Evolutionary conservation across 768 basidiomycete species (phyloP).

Genomic region (Ramaria sp.): DNA sequence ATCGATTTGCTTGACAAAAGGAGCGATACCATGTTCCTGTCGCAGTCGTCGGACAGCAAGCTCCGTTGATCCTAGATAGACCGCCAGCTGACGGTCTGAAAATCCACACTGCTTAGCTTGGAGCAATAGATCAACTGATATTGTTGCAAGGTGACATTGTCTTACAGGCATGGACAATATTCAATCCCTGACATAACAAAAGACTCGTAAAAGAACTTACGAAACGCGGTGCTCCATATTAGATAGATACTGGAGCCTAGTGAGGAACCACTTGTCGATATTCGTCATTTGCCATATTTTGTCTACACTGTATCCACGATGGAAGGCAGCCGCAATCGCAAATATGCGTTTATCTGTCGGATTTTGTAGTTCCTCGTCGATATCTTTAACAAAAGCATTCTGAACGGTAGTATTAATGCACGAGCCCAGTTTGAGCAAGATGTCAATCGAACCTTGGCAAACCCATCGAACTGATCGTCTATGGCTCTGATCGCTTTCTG

Average conservation of each 20-base stretch:
- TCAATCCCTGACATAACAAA: not conserved
- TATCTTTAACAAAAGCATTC: conserved; percentile 82
- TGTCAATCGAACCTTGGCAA: conserved; percentile 54
- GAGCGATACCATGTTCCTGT: conserved; percentile 70
- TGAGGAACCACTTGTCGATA: conserved; percentile 98
- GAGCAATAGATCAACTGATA: conserved; percentile 52
- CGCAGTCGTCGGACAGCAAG: conserved; percentile 86
- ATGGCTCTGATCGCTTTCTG: conserved; percentile 97
- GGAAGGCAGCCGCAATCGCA: conserved; percentile 89
- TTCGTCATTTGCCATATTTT: conserved; percentile 97
- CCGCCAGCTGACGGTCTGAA: conserved; percentile 85
- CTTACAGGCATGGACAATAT: conserved; percentile 25
- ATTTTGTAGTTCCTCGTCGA: conserved; percentile 87
- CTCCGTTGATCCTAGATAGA: conserved; percentile 78
- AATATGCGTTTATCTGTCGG: conserved; percentile 97
- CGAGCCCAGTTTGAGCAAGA: not conserved
- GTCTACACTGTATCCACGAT: conserved; percentile 87
- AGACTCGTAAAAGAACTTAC: conserved; percentile 34
- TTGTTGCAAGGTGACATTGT: conserved; percentile 48
- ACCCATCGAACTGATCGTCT: conserved; percentile 90
- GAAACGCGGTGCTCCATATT: conserved; percentile 67
- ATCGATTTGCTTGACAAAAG: conserved; percentile 98
- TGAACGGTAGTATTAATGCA: conserved; percentile 20
- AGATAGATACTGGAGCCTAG: conserved; percentile 73
- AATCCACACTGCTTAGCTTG: conserved; percentile 93